Evolutionary conservation across 768 basidiomycete genomes (phyloP).

Genomic region (Agaricus sinodeliciosus): DNA sequence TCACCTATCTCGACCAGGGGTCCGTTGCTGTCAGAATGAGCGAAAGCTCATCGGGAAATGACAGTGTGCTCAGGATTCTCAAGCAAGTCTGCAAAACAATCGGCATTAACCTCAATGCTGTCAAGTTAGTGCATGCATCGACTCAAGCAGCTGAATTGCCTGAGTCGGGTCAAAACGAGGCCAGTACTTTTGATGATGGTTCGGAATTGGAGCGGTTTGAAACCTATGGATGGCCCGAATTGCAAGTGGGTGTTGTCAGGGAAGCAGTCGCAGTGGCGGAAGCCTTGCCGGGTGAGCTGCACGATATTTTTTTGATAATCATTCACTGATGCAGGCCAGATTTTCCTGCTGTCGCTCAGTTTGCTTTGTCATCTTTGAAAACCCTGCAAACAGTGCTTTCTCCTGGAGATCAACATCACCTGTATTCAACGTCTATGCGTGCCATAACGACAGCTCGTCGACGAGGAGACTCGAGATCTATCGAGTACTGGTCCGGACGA

Average conservation of each 20-base stretch:
- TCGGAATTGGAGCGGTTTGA: conserved; percentile 19
- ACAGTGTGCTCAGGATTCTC: conserved; percentile 69
- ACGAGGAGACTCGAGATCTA: conserved; percentile 60
- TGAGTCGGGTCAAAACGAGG: conserved; percentile 19
- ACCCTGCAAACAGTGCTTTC: conserved; percentile 62
- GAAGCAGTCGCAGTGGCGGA: conserved; percentile 92
- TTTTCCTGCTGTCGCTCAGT: conserved; percentile 77
- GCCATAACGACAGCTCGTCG: conserved; percentile 71
- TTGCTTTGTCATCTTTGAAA: conserved; percentile 83
- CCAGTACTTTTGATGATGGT: conserved; percentile 26
- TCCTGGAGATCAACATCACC: conserved; percentile 71
- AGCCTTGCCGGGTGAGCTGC: conserved; percentile 70
- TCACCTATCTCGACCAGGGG: conserved; percentile 28
- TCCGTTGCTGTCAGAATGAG: conserved; percentile 65
- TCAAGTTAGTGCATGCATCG: conserved; percentile 38
- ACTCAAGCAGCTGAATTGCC: conserved; percentile 6
- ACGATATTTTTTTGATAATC: neutral
- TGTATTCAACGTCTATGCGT: conserved; percentile 65
- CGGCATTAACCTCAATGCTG: conserved; percentile 75
- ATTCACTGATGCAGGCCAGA: conserved; percentile 38
- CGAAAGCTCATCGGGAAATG: conserved; percentile 76
- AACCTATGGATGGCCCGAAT: conserved; percentile 86
- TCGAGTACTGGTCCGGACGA: conserved; percentile 86
- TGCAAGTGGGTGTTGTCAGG: conserved; percentile 89
- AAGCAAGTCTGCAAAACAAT: conserved; percentile 71